A percentile compares a stretch with the other conserved stretches of the same genome.
These are phyloP conservation scores for Lunularia cruciata DNA, from an alignment of 225 moss, liverwort and hornwort genomes.

Conservation along the genomic window DNA sequence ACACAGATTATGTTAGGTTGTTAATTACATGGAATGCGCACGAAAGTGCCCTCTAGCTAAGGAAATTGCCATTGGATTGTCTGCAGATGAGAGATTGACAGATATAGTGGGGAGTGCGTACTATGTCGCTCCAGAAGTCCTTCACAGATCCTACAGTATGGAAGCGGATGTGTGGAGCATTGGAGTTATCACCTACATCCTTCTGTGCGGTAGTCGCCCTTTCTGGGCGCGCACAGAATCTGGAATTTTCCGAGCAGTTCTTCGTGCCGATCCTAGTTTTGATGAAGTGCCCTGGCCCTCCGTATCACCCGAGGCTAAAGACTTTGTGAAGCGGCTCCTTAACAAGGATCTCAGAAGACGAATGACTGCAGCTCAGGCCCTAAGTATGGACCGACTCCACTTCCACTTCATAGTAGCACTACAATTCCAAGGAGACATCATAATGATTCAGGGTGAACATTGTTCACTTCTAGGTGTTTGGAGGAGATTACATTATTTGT, in stretches of 20 bases:
- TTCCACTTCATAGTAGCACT: no score
- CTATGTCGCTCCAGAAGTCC: constrained; percentile 91
- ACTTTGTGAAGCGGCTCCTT: constrained; percentile 86
- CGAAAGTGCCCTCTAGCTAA: no score
- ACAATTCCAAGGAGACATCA: no score
- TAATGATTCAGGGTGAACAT: no score
- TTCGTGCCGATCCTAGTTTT: constrained; percentile 91
- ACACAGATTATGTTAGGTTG: no score
- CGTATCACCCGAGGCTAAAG: constrained; percentile 85
- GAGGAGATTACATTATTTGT: no score
- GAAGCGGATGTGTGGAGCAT: constrained; percentile 99
- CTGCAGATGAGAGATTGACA: constrained; percentile 90
- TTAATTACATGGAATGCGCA: no score
- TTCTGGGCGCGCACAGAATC: constrained; percentile 97
- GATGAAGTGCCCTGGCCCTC: constrained; percentile 96
- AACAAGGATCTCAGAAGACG: constrained; percentile 91
- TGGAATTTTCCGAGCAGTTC: constrained; percentile 88
- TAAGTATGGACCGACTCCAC: constrained; percentile 55
- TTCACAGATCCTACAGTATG: constrained; percentile 95
- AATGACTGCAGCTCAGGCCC: constrained; percentile 89
- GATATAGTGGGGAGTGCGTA: constrained; percentile 98
- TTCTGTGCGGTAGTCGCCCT: constrained; percentile 90
- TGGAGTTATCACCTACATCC: constrained; percentile 92
- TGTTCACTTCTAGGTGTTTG: no score
- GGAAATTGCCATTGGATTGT: not conserved